A percentile compares a stretch with the other conserved stretches of the same genome.
phyloP scores from a whole-genome alignment of 2,329 filamentous ascomycete species.

The Pseudocercospora crystallina region DNA sequence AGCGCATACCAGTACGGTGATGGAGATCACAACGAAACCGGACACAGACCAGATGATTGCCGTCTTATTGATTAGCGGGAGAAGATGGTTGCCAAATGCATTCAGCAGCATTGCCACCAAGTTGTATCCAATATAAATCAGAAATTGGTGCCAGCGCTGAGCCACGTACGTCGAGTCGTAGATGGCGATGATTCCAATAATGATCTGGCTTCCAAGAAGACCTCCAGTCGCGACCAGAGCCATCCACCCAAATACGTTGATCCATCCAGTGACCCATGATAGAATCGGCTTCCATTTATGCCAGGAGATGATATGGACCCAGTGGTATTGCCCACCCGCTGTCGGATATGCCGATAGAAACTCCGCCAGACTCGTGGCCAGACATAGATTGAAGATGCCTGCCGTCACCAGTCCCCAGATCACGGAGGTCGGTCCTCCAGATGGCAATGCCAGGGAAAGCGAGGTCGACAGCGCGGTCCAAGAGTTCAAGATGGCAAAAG shows the following conservation, averaged over 20 bases:
- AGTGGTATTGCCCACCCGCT: conserved; percentile 63
- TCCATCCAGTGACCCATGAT: conserved; percentile 72
- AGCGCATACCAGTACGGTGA: conserved; percentile 66
- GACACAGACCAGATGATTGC: conserved; percentile 70
- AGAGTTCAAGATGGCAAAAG: conserved; percentile 63
- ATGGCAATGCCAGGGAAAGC: conserved; percentile 63
- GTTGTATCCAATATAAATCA: conserved; percentile 68
- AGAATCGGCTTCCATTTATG: conserved; percentile 60
- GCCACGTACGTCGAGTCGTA: conserved; percentile 58
- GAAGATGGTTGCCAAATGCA: conserved; percentile 60
- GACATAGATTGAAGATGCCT: conserved; percentile 67
- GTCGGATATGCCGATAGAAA: conserved; percentile 58
- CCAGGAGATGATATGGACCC: conserved; percentile 67
- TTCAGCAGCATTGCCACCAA: conserved; percentile 64
- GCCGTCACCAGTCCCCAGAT: conserved; percentile 66
- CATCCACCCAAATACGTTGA: conserved; percentile 71
- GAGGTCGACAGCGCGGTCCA: conserved; percentile 63
- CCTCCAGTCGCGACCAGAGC: conserved; percentile 67
- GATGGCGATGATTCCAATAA: conserved; percentile 64
- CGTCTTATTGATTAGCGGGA: conserved; percentile 66
- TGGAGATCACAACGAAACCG: conserved; percentile 69
- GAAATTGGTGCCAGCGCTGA: conserved; percentile 69
- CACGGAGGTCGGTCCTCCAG: conserved; percentile 68
- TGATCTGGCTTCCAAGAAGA: conserved; percentile 65
- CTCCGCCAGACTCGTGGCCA: conserved; percentile 69